Base-by-base conservation (phyloP, 1,284 basidiomycete genomes). In the Tilletiopsis washingtonensis region DNA sequence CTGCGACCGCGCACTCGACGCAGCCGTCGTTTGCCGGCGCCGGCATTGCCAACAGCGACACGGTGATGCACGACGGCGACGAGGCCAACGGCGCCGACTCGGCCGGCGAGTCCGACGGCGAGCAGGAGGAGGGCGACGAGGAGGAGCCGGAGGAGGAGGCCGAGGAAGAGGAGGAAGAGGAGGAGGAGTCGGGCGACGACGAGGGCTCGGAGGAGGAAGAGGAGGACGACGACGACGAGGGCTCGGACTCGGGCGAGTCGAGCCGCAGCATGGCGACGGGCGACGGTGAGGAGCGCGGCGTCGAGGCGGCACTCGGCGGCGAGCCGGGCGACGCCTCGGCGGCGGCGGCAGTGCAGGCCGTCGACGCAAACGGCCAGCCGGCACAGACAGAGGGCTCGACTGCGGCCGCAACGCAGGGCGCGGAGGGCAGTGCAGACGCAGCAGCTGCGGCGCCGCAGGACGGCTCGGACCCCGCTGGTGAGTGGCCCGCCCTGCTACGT, bases 21-120 rank as follows among this genome's bases (percentile, higher is more conserved):
- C n/a, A n/a, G n/a, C n/a, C n/a, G n/a, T n/a, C n/a, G n/a, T n/a
- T n/a, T n/a, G n/a, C n/a, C n/a, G n/a, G n/a, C n/a, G n/a, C n/a
- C n/a, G n/a, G n/a, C n/a, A n/a, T n/a, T n/a, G n/a, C n/a, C n/a
- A n/a, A n/a, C n/a, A n/a, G n/a, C n/a, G n/a, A n/a, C n/a, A n/a
- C n/a, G n/a, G n/a, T n/a, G n/a, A n/a, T n/a, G n/a, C n/a, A n/a
- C 0, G 59, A 54, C 21, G 57, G 51, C 4, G 62, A 58, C 5
- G 62, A 64, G 20, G 64, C 62, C 11, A 59, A 66, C 21, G 60
- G 56, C 12, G 61, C 54, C 34, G 57, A 57, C 17, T 51, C 46
- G 0, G 54, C 54, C 25, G 56, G 53, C 3, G 63, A 64, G 20
- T 54, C 51, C 12, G 63, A 55, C 11, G 62, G 57, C 19, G 61